Evolutionary conservation across 208 protist species (phyloP).

Genomic region (Crithidia mellificae): DNA sequence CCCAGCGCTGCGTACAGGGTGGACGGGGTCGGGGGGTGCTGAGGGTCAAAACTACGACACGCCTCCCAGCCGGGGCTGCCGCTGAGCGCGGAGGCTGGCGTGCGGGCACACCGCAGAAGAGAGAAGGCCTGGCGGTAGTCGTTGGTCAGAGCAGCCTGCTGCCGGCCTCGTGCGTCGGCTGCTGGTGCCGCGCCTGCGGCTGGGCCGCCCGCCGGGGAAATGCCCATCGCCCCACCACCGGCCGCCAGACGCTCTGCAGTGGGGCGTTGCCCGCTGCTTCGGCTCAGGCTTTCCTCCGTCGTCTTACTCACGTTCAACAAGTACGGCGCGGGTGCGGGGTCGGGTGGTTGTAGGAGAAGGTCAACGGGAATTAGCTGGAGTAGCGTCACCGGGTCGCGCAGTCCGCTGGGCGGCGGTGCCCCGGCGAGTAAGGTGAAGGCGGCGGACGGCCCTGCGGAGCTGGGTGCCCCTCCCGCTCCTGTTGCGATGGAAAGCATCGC

Average conservation of each 20-base stretch:
- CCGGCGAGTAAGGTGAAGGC: slow-evolving; percentile 1
- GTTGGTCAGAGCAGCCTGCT: background rate
- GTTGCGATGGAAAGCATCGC: too few relatives aligned
- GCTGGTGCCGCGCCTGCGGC: too few relatives aligned
- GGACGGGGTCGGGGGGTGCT: background rate
- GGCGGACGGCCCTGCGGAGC: background rate
- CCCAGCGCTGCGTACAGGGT: background rate
- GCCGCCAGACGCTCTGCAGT: too few relatives aligned
- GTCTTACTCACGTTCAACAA: too few relatives aligned
- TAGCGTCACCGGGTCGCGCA: slow-evolving; percentile 18
- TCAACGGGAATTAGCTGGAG: slow-evolving; percentile 19
- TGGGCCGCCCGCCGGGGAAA: too few relatives aligned
- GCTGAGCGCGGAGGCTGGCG: slow-evolving; percentile 2
- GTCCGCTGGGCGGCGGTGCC: slow-evolving; percentile 10
- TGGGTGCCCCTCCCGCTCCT: too few relatives aligned
- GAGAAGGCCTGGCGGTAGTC: slow-evolving; percentile 18
- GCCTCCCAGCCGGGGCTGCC: background rate
- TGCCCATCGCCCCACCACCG: too few relatives aligned
- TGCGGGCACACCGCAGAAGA: slow-evolving; percentile 6
- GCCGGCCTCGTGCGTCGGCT: too few relatives aligned
- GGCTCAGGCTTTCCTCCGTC: too few relatives aligned
- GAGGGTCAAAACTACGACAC: background rate
- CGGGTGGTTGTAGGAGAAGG: background rate
- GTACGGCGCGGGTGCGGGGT: background rate
- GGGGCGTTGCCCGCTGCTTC: background rate